Base-by-base conservation (phyloP, 192 early-diverging fungal species). In the Coemansia sp. region DNA sequence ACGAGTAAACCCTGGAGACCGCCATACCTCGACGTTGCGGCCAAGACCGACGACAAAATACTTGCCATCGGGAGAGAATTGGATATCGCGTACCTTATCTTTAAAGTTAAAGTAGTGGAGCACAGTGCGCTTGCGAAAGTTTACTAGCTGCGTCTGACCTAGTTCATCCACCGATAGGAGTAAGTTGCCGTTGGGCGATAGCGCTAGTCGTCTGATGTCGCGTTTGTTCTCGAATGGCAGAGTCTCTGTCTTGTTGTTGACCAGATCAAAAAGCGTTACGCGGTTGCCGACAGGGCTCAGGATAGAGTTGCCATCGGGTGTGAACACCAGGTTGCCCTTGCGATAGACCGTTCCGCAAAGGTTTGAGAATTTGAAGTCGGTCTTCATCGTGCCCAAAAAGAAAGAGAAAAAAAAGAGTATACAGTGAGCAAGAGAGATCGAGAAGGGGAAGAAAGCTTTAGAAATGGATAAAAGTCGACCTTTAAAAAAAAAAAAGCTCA, bases 281-380 rank as follows among this genome's bases (percentile, higher is more conserved):
- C 95, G 86, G 87, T 99, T 99, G 55, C 98, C 98, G 9, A 99
- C 98, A 0, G 97, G 95, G 80, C 93, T 96, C 34, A 97, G 69
- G 49, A 99, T 77, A 15, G 91, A 91, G 82, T 98, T 96, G 24
- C 95, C 95, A 74, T 97, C 96, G 27, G 96, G 93, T 34, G 95
- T 95, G 77, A 96, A 99, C 29, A 96, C 84, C 24, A 98, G 75
- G 79, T 98, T 98, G n/a, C 97, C 98, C 73, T 91, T 88, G 65
- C 91, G 93, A 82, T 98, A 99, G 16, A 98, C 98, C 9, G 97
- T 97, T 40, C 98, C 98, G 76, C 94, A 97, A 67, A 99, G 87
- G 83, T 98, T 98, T 51, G 95, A 95, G 75, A 99, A 98, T 88
- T 96, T 87, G 40, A 86, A 79, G 63, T 87, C 76, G 16, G 86